Conservation (phyloP, 441 rosid genomes). For the Rhodomyrtus psidioides region DNA sequence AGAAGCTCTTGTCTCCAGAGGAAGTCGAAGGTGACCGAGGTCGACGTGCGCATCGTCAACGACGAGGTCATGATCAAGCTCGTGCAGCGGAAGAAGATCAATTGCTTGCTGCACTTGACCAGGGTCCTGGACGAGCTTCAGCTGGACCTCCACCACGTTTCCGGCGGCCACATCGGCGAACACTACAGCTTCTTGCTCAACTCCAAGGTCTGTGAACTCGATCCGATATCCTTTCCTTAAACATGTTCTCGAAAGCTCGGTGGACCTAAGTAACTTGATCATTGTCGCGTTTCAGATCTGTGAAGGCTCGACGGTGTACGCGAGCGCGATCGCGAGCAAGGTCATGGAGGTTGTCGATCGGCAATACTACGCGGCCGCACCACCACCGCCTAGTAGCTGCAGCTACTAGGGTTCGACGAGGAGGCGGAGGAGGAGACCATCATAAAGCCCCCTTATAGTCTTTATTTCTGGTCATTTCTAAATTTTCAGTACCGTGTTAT, state of each 20-base stretch:
- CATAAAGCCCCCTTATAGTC: not conserved
- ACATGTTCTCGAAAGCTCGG: not conserved
- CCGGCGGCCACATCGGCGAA: constrained; percentile 87
- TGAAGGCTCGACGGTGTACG: constrained; percentile 62
- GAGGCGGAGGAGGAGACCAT: not conserved
- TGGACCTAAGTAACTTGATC: not conserved
- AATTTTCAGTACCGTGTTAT: not conserved
- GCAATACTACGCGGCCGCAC: constrained; percentile 38
- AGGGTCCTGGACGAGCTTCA: constrained; percentile 66
- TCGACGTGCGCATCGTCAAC: constrained; percentile 70
- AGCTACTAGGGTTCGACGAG: constrained; percentile 10
- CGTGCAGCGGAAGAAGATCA: constrained; percentile 66
- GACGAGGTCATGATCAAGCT: constrained; percentile 87
- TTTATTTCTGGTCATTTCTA: not conserved
- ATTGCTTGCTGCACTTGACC: constrained; percentile 72
- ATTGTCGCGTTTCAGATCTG: constrained; percentile 26
- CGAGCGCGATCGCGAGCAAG: constrained; percentile 63
- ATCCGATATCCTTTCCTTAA: not conserved
- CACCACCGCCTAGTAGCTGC: constrained; percentile 13
- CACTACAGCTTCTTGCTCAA: constrained; percentile 71
- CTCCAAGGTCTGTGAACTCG: constrained; percentile 46
- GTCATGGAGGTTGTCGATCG: constrained; percentile 57
- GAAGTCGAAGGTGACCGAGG: constrained; percentile 72
- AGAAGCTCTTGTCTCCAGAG: constrained; percentile 80
- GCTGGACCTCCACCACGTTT: constrained; percentile 76